Evolutionary conservation across 2,329 filamentous ascomycete genomes (phyloP).

Genomic region (Myriosclerotinia scirpicola): DNA sequence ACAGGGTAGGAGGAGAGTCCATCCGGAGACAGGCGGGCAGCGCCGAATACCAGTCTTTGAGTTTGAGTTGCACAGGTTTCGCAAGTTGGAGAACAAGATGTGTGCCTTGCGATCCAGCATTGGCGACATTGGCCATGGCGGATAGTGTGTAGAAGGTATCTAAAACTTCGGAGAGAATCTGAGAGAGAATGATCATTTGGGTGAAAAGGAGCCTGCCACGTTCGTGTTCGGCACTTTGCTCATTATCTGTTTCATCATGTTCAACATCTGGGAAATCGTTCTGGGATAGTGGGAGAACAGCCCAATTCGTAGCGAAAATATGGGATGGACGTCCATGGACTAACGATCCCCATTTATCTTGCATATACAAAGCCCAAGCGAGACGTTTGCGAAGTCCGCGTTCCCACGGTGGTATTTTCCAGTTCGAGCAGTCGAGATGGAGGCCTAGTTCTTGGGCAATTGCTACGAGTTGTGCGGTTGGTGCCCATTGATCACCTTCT

Average conservation of each 20-base stretch:
- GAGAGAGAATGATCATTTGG: constrained; percentile 73
- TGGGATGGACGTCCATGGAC: constrained; percentile 85
- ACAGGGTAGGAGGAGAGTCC: constrained; percentile 55
- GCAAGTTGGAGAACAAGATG: constrained; percentile 72
- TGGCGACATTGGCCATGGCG: constrained; percentile 67
- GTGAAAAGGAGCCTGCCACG: constrained; percentile 69
- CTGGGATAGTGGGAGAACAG: constrained; percentile 62
- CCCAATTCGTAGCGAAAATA: constrained; percentile 69
- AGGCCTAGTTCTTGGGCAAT: constrained; percentile 84
- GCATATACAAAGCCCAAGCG: constrained; percentile 90
- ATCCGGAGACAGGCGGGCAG: constrained; percentile 63
- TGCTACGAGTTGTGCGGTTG: constrained; percentile 84
- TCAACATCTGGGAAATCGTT: constrained; percentile 75
- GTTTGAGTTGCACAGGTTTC: constrained; percentile 78
- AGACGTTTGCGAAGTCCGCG: constrained; percentile 79
- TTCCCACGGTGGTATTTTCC: constrained; percentile 89
- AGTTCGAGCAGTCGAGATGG: constrained; percentile 81
- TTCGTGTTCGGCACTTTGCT: constrained; percentile 61
- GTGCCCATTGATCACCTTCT: constrained; percentile 76
- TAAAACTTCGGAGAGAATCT: constrained; percentile 76
- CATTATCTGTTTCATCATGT: constrained; percentile 61
- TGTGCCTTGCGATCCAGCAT: constrained; percentile 68
- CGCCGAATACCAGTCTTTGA: constrained; percentile 78
- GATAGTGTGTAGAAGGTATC: constrained; percentile 80
- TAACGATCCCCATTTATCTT: constrained; percentile 88